These are phyloP conservation scores for Tylopilus vinaceipallidus DNA, from an alignment of 768 basidiomycete species.

Conservation along the genomic window DNA sequence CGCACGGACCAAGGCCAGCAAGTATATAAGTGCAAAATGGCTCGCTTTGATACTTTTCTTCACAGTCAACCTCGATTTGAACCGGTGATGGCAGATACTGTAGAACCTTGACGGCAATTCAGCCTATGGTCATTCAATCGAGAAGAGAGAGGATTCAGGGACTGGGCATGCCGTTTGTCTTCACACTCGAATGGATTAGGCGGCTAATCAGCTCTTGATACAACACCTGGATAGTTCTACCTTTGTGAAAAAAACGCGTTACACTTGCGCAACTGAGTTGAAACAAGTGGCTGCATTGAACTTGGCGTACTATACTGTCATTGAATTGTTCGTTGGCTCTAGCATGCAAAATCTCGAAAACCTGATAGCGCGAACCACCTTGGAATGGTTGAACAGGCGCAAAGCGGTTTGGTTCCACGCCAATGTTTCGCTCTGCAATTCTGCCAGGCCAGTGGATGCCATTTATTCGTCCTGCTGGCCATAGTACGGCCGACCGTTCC, in stretches of 20 bases:
- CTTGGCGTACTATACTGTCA: no score
- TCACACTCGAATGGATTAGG: slow-evolving; percentile 41
- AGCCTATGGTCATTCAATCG: slow-evolving; percentile 30
- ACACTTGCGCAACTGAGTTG: not conserved
- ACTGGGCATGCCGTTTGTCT: slow-evolving; percentile 74
- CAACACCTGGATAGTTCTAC: slow-evolving; percentile 19
- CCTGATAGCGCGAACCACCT: not conserved
- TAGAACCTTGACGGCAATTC: slow-evolving; percentile 25
- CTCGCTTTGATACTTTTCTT: slow-evolving; percentile 19
- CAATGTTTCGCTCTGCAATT: not conserved
- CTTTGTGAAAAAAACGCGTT: not conserved
- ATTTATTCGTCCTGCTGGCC: no score
- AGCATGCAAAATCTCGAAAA: not conserved
- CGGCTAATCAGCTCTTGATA: slow-evolving; percentile 75
- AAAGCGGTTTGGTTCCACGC: not conserved
- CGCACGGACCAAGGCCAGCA: slow-evolving; percentile 52
- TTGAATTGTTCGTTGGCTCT: slow-evolving; percentile 1
- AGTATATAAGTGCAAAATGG: slow-evolving; percentile 29
- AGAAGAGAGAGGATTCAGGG: slow-evolving; percentile 51
- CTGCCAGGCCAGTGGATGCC: not conserved
- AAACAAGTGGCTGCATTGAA: no score
- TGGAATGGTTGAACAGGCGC: not conserved
- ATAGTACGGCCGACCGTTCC: no score
- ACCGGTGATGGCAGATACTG: slow-evolving; percentile 27
- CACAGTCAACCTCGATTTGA: slow-evolving; percentile 44